Conservation (phyloP, 2,329 filamentous ascomycete genomes). For the Stagonosporopsis vannaccii region DNA sequence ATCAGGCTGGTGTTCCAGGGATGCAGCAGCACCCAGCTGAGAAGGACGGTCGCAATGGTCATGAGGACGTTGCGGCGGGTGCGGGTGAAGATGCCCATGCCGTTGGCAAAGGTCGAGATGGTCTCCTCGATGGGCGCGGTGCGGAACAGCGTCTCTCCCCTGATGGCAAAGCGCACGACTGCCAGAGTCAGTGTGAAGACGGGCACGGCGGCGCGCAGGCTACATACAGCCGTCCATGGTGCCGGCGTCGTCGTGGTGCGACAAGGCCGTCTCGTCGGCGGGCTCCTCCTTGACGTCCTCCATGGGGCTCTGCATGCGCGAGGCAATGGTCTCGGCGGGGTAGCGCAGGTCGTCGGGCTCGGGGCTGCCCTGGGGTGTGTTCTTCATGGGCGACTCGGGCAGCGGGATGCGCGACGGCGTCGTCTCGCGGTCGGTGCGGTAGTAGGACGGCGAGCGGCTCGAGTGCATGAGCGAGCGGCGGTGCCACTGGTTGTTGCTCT, state of each 20-base stretch:
- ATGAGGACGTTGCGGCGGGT: constrained; percentile 73
- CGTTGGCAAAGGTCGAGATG: constrained; percentile 68
- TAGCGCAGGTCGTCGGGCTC: constrained; percentile 49
- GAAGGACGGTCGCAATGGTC: constrained; percentile 66
- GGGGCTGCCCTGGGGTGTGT: constrained; percentile 62
- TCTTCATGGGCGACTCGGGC: constrained; percentile 66
- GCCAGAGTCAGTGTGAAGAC: constrained; percentile 34
- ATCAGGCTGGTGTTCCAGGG: constrained; percentile 72
- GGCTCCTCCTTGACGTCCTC: constrained; percentile 33
- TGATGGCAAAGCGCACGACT: constrained; percentile 89
- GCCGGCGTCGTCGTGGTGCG: constrained; percentile 37
- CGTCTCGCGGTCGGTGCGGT: constrained; percentile 60
- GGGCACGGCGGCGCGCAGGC: constrained; percentile 12
- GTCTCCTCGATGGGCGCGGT: constrained; percentile 82
- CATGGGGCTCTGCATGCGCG: constrained; percentile 44
- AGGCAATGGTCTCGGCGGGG: constrained; percentile 43
- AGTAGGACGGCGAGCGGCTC: constrained; percentile 66
- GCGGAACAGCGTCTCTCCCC: constrained; percentile 86
- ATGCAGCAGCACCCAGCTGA: constrained; percentile 71
- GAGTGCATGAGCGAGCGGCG: constrained; percentile 55
- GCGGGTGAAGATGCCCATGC: constrained; percentile 67
- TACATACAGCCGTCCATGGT: constrained; percentile 48
- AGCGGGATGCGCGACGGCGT: constrained; percentile 66
- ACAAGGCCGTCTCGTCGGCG: constrained; percentile 35
- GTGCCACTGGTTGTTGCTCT: constrained; percentile 66